These are phyloP conservation scores for Botrytis galanthina DNA, from an alignment of 2,329 filamentous ascomycete genomes.

Conservation along the genomic window DNA sequence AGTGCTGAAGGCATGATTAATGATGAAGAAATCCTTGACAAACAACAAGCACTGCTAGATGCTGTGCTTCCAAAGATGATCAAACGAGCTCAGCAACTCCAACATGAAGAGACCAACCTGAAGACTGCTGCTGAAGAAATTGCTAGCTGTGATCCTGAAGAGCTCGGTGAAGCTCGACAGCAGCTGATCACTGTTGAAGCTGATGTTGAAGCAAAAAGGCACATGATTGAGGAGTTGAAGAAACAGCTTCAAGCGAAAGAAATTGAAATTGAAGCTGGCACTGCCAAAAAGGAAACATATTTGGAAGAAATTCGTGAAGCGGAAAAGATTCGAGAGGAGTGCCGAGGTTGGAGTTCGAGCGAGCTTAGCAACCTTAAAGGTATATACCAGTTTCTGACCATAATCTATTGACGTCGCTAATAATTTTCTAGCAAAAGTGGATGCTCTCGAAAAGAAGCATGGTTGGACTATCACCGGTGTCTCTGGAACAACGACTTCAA, in stretches of 20 bases:
- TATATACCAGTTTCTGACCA: constrained; percentile 42
- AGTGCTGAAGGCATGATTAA: constrained; percentile 73
- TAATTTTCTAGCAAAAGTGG: constrained; percentile 56
- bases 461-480: constrained; percentile 72
- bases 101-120: constrained; percentile 63
- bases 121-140: constrained; percentile 71
- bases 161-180: constrained; percentile 71
- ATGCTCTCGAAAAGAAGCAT: constrained; percentile 61
- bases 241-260: constrained; percentile 67
- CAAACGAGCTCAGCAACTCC: constrained; percentile 59
- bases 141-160: constrained; percentile 75
- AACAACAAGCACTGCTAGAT: constrained; percentile 68
- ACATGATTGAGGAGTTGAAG: constrained; percentile 64
- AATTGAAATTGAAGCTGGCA: constrained; percentile 58
- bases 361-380: constrained; percentile 80
- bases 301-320: constrained; percentile 75
- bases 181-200: constrained; percentile 63
- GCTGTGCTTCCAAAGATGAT: constrained; percentile 64
- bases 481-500: constrained; percentile 61
- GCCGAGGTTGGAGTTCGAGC: constrained; percentile 79
- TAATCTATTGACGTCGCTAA: constrained; percentile 39
- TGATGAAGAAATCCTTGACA: constrained; percentile 65
- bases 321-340: constrained; percentile 81
- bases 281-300: constrained; percentile 66
- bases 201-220: constrained; percentile 68